phyloP scores from a whole-genome alignment of 1,139 yeast species.

The Debaryomyces udenii region DNA sequence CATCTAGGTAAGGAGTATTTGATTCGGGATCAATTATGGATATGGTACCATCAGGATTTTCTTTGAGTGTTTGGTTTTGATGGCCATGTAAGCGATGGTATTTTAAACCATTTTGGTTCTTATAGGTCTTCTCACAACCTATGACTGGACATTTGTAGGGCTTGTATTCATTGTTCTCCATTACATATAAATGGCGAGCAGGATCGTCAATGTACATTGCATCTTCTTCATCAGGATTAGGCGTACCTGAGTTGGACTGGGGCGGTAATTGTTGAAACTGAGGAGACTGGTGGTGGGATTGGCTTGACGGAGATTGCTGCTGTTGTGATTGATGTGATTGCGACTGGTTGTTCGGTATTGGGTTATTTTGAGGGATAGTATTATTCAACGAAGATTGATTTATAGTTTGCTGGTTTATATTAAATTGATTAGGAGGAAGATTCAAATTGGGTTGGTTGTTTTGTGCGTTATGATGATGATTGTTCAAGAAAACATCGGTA shows the following conservation, averaged over 20 bases:
- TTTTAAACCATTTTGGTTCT: constrained; percentile 95
- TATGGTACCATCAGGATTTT: constrained; percentile 91
- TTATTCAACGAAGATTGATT: constrained; percentile 17
- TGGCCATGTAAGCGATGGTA: constrained; percentile 97
- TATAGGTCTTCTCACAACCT: constrained; percentile 96
- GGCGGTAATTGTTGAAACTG: constrained; percentile 20
- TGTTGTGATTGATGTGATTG: constrained; percentile 20
- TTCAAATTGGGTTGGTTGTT: constrained; percentile 21
- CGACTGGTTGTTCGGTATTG: constrained; percentile 17
- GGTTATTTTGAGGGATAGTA: constrained; percentile 14
- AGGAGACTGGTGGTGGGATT: constrained; percentile 21
- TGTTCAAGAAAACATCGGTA: constrained; percentile 78
- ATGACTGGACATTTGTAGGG: constrained; percentile 98
- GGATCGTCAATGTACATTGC: constrained; percentile 86
- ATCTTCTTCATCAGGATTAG: constrained; percentile 45
- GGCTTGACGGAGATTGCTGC: constrained; percentile 20
- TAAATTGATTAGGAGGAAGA: constrained; percentile 23
- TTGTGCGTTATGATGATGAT: constrained; percentile 21
- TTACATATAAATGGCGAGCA: constrained; percentile 88
- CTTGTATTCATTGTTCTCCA: constrained; percentile 89
- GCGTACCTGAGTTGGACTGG: constrained; percentile 23
- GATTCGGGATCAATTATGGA: constrained; percentile 93
- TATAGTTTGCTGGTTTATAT: constrained; percentile 26
- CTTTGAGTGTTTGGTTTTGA: constrained; percentile 89
- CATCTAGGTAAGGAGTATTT: constrained; percentile 89